Conservation (phyloP, 2,329 filamentous ascomycete genomes). For the Aspergillus sp. region DNA sequence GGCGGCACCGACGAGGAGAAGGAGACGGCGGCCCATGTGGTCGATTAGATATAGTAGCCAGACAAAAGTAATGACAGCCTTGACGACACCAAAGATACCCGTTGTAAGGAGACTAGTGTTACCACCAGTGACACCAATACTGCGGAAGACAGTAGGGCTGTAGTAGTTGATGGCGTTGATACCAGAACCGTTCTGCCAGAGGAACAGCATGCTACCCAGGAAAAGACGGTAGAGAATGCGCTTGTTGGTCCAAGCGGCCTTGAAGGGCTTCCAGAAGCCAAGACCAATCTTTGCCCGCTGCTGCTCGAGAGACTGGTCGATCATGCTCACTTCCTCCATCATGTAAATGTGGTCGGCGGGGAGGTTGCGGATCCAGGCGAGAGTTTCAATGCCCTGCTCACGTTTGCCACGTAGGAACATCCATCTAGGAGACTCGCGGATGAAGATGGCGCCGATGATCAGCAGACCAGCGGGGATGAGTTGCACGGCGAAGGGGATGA, state of each 20-base stretch:
- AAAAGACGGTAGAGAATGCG: constrained; percentile 73
- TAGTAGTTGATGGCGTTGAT: constrained; percentile 84
- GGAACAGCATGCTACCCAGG: constrained; percentile 73
- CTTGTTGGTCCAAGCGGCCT: constrained; percentile 56
- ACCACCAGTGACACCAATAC: constrained; percentile 64
- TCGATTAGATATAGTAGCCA: constrained; percentile 74
- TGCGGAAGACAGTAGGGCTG: constrained; percentile 69
- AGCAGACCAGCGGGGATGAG: constrained; percentile 48
- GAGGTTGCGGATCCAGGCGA: constrained; percentile 52
- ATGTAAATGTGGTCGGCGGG: constrained; percentile 62
- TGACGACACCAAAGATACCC: constrained; percentile 77
- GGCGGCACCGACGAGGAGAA: constrained; percentile 68
- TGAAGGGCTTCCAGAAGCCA: constrained; percentile 77
- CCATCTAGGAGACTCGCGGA: constrained; percentile 71
- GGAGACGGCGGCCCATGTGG: constrained; percentile 62
- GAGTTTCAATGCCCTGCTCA: constrained; percentile 65
- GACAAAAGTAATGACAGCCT: constrained; percentile 69
- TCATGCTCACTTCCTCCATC: constrained; percentile 71
- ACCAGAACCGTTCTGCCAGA: constrained; percentile 77
- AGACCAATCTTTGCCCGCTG: constrained; percentile 66
- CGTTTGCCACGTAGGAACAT: constrained; percentile 69
- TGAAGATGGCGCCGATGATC: constrained; percentile 62
- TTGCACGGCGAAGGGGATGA: constrained; percentile 49
- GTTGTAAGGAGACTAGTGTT: constrained; percentile 68
- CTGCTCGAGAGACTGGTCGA: constrained; percentile 71